phyloP scores from a whole-genome alignment of 202 grass and related monocot species.

The Bolboschoenoplectus hybrid region DNA sequence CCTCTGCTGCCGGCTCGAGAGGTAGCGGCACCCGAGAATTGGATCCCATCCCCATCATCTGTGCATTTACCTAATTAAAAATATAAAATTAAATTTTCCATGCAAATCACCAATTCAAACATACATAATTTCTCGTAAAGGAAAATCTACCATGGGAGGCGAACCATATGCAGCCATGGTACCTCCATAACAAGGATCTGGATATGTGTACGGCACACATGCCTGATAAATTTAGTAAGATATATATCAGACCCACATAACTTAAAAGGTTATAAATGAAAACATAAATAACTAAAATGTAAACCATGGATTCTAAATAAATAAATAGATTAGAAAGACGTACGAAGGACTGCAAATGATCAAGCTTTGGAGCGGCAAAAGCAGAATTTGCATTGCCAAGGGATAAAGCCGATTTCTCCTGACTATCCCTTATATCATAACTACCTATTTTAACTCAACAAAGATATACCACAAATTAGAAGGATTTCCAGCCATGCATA shows the following conservation, averaged over 20 bases:
- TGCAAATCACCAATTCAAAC: slow-evolving; percentile 29
- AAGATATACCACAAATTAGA: slow-evolving; percentile 39
- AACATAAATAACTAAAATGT: neutral
- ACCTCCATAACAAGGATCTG: slow-evolving; percentile 65
- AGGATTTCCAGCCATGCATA: neutral
- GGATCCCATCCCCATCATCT: slow-evolving; percentile 58
- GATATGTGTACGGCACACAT: slow-evolving; percentile 70
- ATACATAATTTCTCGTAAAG: slow-evolving; percentile 12
- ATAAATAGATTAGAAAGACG: slow-evolving; percentile 40
- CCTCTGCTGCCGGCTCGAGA: slow-evolving; percentile 65
- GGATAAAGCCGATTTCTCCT: slow-evolving; percentile 74
- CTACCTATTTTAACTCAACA: slow-evolving; percentile 49
- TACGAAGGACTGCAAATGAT: slow-evolving; percentile 67
- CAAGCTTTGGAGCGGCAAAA: slow-evolving; percentile 59
- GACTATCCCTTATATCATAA: slow-evolving; percentile 57
- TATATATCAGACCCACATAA: slow-evolving; percentile 36
- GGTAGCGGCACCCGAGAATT: slow-evolving; percentile 65
- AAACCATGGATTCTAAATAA: slow-evolving; percentile 36
- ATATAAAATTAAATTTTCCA: slow-evolving; percentile 13
- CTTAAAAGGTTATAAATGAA: slow-evolving; percentile 37
- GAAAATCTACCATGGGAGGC: slow-evolving; percentile 61
- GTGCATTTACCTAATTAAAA: slow-evolving; percentile 62
- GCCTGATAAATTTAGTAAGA: slow-evolving; percentile 54
- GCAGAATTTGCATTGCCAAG: slow-evolving; percentile 55
- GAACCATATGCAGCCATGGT: slow-evolving; percentile 56